A percentile compares a stretch with the other conserved stretches of the same genome.
These are phyloP conservation scores for Trametes villosa DNA, from an alignment of 768 basidiomycete species.

Conservation along the genomic window DNA sequence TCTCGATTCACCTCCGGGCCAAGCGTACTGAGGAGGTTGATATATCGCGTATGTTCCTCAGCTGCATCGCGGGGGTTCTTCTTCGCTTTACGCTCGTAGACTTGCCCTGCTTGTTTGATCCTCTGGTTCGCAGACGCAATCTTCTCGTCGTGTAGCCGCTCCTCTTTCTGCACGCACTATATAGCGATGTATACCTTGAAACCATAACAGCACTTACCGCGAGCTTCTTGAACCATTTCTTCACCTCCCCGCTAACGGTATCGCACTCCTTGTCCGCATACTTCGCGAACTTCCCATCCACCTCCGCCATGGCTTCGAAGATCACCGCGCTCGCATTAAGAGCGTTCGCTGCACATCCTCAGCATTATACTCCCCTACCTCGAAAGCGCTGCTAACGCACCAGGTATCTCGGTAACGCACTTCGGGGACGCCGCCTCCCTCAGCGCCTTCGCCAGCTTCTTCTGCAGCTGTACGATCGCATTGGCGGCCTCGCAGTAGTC, in stretches of 20 bases:
- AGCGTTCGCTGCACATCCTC: constrained; percentile 58
- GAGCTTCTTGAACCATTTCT: constrained; percentile 88
- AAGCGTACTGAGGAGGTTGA: constrained; percentile 69
- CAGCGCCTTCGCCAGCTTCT: constrained; percentile 74
- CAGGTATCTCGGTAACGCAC: constrained; percentile 62
- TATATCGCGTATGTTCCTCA: constrained; percentile 80
- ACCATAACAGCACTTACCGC: constrained; percentile 49
- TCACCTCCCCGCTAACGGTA: constrained; percentile 64
- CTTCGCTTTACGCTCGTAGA: constrained; percentile 82
- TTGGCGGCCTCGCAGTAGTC: constrained; percentile 77
- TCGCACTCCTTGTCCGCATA: constrained; percentile 76
- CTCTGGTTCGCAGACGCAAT: constrained; percentile 67
- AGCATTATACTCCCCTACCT: background rate
- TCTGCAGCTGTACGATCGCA: constrained; percentile 66
- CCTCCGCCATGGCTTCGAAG: constrained; percentile 71
- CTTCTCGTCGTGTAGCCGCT: constrained; percentile 75
- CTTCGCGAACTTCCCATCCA: constrained; percentile 77
- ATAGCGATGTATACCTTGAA: background rate
- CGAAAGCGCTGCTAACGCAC: constrained; percentile 42
- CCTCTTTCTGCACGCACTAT: constrained; percentile 63
- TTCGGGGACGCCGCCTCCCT: constrained; percentile 67
- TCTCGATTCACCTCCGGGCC: constrained; percentile 82
- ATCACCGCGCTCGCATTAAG: constrained; percentile 64
- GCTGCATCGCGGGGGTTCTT: constrained; percentile 65
- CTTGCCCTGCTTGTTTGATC: constrained; percentile 79